Evolutionary conservation across 2,329 filamentous ascomycete species (phyloP).

Genomic region (Diaporthe ampelina): DNA sequence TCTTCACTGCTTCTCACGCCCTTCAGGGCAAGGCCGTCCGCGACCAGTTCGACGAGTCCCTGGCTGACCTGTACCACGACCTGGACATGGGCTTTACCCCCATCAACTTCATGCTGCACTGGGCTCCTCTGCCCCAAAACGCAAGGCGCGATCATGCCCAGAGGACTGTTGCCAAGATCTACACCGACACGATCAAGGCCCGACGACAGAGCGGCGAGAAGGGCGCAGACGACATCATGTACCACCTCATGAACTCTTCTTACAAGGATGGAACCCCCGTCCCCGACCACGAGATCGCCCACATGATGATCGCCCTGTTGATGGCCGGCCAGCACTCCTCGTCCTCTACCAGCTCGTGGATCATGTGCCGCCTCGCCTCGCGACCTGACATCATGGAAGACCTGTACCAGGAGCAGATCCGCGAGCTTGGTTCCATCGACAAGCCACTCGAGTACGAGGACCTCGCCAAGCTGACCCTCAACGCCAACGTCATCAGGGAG

Average conservation of each 20-base stretch:
- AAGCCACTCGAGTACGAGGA: conserved; percentile 83
- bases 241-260: conserved; percentile 80
- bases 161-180: conserved; percentile 81
- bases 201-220: conserved; percentile 65
- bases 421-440: conserved; percentile 79
- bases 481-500: conserved; percentile 90
- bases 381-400: conserved; percentile 78
- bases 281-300: conserved; percentile 82
- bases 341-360: conserved; percentile 83
- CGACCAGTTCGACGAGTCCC: conserved; percentile 77
- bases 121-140: conserved; percentile 84
- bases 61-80: conserved; percentile 84
- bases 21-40: conserved; percentile 84
- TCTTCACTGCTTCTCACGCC: conserved; percentile 83
- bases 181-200: conserved; percentile 78
- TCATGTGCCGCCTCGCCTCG: conserved; percentile 79
- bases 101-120: conserved; percentile 86
- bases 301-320: conserved; percentile 89
- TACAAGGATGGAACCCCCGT: conserved; percentile 81
- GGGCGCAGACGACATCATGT: conserved; percentile 78
- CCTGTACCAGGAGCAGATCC: conserved; percentile 82
- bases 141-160: conserved; percentile 79
- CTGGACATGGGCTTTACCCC: conserved; percentile 84
- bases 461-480: conserved; percentile 83
- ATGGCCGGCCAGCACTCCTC: conserved; percentile 90